These are phyloP conservation scores for Raffaelea albimanens DNA, from an alignment of 2,329 filamentous ascomycete genomes.

Conservation along the genomic window DNA sequence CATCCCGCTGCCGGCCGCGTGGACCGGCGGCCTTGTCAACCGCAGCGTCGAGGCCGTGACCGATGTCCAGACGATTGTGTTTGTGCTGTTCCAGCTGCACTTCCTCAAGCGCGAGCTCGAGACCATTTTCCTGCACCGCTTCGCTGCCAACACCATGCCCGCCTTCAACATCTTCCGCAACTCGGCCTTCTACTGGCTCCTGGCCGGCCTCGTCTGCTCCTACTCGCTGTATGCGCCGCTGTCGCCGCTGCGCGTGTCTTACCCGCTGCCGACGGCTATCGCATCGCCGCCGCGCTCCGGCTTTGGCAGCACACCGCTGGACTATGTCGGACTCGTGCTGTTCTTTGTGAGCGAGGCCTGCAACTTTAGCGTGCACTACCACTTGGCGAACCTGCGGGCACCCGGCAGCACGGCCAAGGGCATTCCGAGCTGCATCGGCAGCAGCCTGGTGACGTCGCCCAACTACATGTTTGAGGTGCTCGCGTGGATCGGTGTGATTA, in stretches of 20 bases:
- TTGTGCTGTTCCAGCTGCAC: conserved; percentile 67
- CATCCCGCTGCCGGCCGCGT: conserved; percentile 38
- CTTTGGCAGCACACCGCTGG: conserved; percentile 28
- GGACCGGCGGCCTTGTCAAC: conserved; percentile 19
- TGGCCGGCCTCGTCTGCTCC: conserved; percentile 72
- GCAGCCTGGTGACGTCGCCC: conserved; percentile 81
- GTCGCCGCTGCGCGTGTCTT: conserved; percentile 42
- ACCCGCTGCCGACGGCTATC: conserved; percentile 2
- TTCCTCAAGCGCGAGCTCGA: conserved; percentile 94
- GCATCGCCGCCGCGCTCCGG: conserved; percentile 13
- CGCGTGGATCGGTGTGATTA: conserved; percentile 74
- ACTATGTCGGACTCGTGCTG: conserved; percentile 59
- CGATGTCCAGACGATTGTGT: conserved; percentile 62
- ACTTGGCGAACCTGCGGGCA: conserved; percentile 67
- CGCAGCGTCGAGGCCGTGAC: conserved; percentile 30
- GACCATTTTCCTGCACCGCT: conserved; percentile 89
- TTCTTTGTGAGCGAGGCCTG: conserved; percentile 70
- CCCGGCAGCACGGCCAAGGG: conserved; percentile 76
- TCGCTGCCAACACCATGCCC: conserved; percentile 92
- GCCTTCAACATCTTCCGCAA: conserved; percentile 88
- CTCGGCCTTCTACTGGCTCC: conserved; percentile 84
- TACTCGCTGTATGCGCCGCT: conserved; percentile 76
- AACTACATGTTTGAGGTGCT: conserved; percentile 94
- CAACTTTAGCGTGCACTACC: conserved; percentile 73
- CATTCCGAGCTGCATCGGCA: conserved; percentile 79